Conservation (phyloP, 257 asterid species). For the Coffea eugenioides region DNA sequence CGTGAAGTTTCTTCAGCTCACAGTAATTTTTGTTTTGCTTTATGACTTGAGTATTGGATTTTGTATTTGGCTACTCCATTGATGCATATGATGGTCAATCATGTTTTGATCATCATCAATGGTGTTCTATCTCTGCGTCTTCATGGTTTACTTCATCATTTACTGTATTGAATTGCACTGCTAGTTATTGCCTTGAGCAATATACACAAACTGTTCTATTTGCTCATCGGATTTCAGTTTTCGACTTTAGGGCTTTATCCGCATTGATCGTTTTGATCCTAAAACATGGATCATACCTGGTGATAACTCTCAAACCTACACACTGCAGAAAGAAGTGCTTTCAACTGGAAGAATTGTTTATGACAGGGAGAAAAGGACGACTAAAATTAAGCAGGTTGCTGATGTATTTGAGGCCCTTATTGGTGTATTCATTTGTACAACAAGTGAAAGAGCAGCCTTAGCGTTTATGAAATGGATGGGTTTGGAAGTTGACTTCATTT, state of each 20-base stretch:
- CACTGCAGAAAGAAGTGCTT: constrained; percentile 32
- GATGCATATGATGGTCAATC: too few relatives aligned
- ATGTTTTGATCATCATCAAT: too few relatives aligned
- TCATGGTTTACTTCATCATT: too few relatives aligned
- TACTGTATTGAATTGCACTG: background rate
- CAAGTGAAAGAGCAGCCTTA: constrained; percentile 67
- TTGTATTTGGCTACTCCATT: too few relatives aligned
- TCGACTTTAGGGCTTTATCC: constrained; percentile 67
- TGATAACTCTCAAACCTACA: constrained; percentile 23
- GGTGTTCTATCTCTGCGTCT: too few relatives aligned
- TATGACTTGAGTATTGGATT: too few relatives aligned
- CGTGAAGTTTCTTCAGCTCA: too few relatives aligned
- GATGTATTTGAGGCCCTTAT: constrained; percentile 83
- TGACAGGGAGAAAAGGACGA: constrained; percentile 27
- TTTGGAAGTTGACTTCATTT: constrained; percentile 37
- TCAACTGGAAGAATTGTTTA: constrained; percentile 37
- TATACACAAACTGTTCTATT: too few relatives aligned
- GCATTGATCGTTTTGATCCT: constrained; percentile 65
- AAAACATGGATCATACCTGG: constrained; percentile 74
- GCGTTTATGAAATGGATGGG: constrained; percentile 81
- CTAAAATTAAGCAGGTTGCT: constrained; percentile 42
- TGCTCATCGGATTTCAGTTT: background rate
- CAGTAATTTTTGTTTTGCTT: too few relatives aligned
- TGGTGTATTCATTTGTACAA: constrained; percentile 66
- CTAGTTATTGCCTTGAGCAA: background rate